Evolutionary conservation across 1,284 basidiomycete genomes (phyloP).

Genomic region (Ceratobasidium theobromae): DNA sequence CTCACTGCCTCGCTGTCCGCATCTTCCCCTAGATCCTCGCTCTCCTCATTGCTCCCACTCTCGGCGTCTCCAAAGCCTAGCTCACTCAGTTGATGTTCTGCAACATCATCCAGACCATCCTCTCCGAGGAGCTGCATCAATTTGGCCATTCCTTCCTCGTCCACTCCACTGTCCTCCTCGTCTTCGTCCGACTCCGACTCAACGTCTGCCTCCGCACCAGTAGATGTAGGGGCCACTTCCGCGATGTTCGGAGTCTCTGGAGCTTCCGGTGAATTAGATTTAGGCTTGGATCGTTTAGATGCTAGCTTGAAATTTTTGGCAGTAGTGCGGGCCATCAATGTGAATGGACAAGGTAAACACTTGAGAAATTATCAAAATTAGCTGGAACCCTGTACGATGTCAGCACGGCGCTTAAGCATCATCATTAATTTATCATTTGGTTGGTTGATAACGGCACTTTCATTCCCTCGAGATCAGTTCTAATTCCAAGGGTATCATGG

Average conservation of each 20-base stretch:
- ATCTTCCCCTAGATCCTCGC: slow-evolving; percentile 39
- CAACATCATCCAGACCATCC: slow-evolving; percentile 64
- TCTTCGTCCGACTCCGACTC: slow-evolving; percentile 44
- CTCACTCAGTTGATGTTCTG: slow-evolving; percentile 39
- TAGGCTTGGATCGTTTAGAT: neutral
- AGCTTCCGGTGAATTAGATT: neutral
- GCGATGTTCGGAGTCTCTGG: neutral
- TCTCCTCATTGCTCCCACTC: slow-evolving; percentile 35
- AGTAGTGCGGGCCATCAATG: slow-evolving; percentile 8
- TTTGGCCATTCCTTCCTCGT: slow-evolving; percentile 64
- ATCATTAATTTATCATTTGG: neutral
- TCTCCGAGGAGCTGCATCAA: slow-evolving; percentile 68
- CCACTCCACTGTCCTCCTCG: slow-evolving; percentile 59
- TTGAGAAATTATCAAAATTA: slow-evolving; percentile 23
- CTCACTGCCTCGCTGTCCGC: slow-evolving; percentile 29
- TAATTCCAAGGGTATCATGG: neutral
- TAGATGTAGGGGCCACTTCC: neutral
- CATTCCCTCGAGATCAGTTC: neutral
- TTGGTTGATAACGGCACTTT: neutral
- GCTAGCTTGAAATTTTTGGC: slow-evolving; percentile 4
- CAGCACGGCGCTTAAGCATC: neutral
- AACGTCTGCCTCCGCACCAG: slow-evolving; percentile 4
- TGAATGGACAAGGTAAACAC: neutral
- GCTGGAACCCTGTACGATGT: slow-evolving; percentile 3
- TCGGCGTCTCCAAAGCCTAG: slow-evolving; percentile 37